A percentile compares a stretch with the other conserved stretches of the same genome.
These are phyloP conservation scores for Apiotrichum laibachii DNA, from an alignment of 1,284 basidiomycete genomes.

Conservation along the genomic window DNA sequence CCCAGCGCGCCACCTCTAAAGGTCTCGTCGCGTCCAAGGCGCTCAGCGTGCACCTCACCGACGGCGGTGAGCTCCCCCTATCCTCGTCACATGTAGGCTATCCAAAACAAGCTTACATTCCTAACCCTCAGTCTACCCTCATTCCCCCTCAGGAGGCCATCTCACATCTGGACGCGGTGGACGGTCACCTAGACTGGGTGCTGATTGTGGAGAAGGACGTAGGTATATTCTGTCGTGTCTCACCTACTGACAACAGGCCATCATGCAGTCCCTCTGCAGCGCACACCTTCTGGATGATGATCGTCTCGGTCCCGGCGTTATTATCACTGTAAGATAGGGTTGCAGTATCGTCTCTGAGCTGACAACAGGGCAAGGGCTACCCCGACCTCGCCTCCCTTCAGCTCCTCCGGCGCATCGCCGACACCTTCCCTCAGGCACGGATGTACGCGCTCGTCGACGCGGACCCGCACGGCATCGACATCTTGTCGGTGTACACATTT, in stretches of 20 bases:
- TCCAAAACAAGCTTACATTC: background rate
- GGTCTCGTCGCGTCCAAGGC: conserved; percentile 72
- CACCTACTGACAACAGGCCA: conserved; percentile 59
- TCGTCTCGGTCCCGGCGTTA: conserved; percentile 33
- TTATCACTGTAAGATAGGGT: conserved; percentile 41
- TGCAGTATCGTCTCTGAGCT: conserved; percentile 20
- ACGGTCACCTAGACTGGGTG: conserved; percentile 64
- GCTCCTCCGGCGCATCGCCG: conserved; percentile 67
- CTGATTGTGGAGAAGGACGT: conserved; percentile 91
- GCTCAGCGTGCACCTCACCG: conserved; percentile 60
- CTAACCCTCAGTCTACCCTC: conserved; percentile 59
- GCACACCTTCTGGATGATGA: conserved; percentile 57
- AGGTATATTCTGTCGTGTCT: background rate
- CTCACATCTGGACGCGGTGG: conserved; percentile 57
- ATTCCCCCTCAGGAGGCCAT: conserved; percentile 75
- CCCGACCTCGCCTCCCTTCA: conserved; percentile 85
- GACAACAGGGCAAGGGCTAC: conserved; percentile 83
- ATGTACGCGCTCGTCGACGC: conserved; percentile 79
- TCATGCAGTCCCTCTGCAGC: conserved; percentile 76
- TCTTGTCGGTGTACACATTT: conserved; percentile 71
- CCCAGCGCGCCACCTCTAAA: conserved; percentile 78
- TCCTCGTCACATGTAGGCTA: conserved; percentile 60
- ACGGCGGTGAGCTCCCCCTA: conserved; percentile 58
- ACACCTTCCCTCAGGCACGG: conserved; percentile 65
- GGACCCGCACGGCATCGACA: conserved; percentile 85